These are phyloP conservation scores for Leishmania amazonensis DNA, from an alignment of 208 protist species.

Conservation along the genomic window DNA sequence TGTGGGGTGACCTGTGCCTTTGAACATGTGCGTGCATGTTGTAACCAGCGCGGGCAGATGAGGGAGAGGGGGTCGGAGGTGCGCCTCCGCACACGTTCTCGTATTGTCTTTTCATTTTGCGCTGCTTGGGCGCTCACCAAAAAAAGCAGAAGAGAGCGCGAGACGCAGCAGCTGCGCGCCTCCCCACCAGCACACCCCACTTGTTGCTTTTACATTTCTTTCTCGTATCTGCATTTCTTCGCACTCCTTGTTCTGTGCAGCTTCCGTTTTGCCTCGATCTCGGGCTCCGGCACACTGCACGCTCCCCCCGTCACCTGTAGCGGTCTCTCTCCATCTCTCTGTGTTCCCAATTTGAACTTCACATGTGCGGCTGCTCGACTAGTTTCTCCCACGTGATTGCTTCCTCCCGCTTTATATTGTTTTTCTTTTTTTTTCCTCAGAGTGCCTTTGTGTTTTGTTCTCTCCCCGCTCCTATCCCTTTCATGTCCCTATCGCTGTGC, in stretches of 20 bases:
- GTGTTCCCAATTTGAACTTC: constrained; percentile 11
- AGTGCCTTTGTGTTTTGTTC: not conserved
- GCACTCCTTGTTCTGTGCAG: not conserved
- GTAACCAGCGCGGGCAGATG: not conserved
- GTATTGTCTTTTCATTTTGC: not conserved
- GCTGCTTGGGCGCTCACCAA: not conserved
- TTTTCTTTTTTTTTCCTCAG: not conserved
- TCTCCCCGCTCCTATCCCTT: not conserved
- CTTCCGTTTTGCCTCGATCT: not conserved
- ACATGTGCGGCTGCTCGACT: not conserved
- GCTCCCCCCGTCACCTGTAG: not conserved
- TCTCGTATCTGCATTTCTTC: not conserved
- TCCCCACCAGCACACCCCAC: not conserved
- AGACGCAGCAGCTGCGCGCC: not conserved
- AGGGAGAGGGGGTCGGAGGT: not conserved
- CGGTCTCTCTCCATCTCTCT: constrained; percentile 5
- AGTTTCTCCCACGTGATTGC: not conserved
- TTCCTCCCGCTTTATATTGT: not conserved
- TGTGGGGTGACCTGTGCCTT: not conserved
- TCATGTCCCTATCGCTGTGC: not conserved
- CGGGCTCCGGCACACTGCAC: not conserved
- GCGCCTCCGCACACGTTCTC: not conserved
- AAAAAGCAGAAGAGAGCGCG: not conserved
- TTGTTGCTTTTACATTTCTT: constrained; percentile 4
- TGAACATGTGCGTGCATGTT: not conserved